Evolutionary conservation across 2,329 filamentous ascomycete genomes (phyloP), one percentile per base, ranked within the genome.

Genomic region (Apiospora arundinis): DNA sequence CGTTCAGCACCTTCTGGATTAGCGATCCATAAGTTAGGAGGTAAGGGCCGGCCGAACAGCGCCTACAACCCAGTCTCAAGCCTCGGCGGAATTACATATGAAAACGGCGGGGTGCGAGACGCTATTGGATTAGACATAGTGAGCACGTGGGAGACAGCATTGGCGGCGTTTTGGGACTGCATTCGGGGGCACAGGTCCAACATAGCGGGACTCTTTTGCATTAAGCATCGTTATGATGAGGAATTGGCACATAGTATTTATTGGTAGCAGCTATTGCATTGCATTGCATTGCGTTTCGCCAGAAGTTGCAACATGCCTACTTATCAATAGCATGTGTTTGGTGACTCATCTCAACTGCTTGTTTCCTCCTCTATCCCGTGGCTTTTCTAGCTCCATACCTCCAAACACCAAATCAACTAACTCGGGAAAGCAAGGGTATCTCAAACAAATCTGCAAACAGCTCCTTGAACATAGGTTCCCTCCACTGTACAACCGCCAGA

Each of bases 361-460:
- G 21, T n/a, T 23, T 32, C 32, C 32, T 32, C 28, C 12, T 11
- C 32, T 21, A 40, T n/a, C 37, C 32, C 21, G 32, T 11, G 21
- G 9, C 32, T 40, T 40, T 40, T 37, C 21, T 18, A 32, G 56
- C 18, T 40, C 21, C 28, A 8, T 32, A 28, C 21, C 56, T 23
- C 56, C 32, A 40, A 60, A 1, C 18, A 63, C 56, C 9, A 40
- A 63, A 63, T 37, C 56, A 63, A 63, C 32, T 63, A 40, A 40
- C 56, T 63, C 32, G 56, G 56, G 23, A 40, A 63, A 72, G 65
- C 60, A 67, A 67, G 67, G 68, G 67, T 71, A 71, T 71, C 70
- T 56, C 46, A 48, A 69, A 71, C 28, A 45, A 52, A 42, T 46
- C 23, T 49, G 40, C 56, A 46, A 32, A 44, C 25, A 63, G 11